These are phyloP conservation scores for Nothophytophthora sp. DNA, from an alignment of 352 stramenopile species.

Conservation along the genomic window DNA sequence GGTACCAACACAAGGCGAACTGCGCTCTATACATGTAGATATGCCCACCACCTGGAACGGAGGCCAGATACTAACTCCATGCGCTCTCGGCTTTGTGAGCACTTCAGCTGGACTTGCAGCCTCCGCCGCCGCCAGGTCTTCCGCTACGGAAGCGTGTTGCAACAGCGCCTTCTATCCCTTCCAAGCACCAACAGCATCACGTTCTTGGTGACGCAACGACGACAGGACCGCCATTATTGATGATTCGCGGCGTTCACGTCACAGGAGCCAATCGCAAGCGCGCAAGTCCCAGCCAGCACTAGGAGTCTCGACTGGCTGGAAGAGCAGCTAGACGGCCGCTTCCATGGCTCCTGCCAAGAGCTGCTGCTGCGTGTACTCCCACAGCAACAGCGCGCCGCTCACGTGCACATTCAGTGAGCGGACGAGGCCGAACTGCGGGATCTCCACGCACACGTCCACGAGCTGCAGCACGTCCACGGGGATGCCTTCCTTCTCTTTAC, in stretches of 20 bases:
- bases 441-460: slow-evolving; percentile 97
- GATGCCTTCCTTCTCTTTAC: slow-evolving; percentile 97
- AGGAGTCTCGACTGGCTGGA: too few species aligned
- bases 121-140: slow-evolving; percentile 1
- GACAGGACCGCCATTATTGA: background rate
- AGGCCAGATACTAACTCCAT: background rate
- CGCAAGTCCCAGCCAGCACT: too few species aligned
- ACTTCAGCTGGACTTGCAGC: slow-evolving; percentile 17
- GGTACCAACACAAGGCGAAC: too few species aligned
- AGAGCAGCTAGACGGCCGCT: slow-evolving; percentile 21
- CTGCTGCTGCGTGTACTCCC: slow-evolving; percentile 96
- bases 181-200: slow-evolving; percentile 8
- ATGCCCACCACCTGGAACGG: background rate
- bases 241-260: slow-evolving; percentile 20
- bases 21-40: too few species aligned
- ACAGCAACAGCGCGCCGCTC: slow-evolving; percentile 94
- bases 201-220: background rate
- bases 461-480: slow-evolving; percentile 94
- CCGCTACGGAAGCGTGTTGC: slow-evolving; percentile 1
- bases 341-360: slow-evolving; percentile 30
- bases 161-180: slow-evolving; percentile 6
- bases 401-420: slow-evolving; percentile 98
- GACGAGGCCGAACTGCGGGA: slow-evolving; percentile 97
- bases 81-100: background rate
- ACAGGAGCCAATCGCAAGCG: too few species aligned